A percentile compares a stretch with the other conserved stretches of the same genome.
Evolutionary conservation across 108 stramenopile species (phyloP).

Genomic region (Nitzschia sp.): DNA sequence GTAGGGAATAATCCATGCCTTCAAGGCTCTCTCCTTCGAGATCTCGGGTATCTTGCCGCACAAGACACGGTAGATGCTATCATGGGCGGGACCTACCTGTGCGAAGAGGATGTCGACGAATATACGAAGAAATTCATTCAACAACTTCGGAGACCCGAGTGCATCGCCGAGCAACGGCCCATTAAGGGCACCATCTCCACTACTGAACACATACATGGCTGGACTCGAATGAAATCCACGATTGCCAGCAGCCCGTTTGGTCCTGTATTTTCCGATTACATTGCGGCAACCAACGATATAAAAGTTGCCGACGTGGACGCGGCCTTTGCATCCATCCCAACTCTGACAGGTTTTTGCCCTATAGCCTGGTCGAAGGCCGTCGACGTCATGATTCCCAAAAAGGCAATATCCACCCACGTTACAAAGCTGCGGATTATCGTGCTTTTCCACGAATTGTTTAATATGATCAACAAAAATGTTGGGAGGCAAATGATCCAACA

Average conservation of each 20-base stretch:
- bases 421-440: constrained; percentile 1
- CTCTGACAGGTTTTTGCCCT: neutral
- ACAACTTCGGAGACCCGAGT: neutral
- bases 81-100: neutral
- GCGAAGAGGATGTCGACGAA: neutral
- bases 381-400: constrained; percentile 8
- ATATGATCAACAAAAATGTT: constrained; percentile 13
- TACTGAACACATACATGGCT: neutral
- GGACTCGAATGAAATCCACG: neutral
- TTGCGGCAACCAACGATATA: neutral
- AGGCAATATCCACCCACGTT: neutral
- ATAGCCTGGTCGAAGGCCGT: constrained; percentile 1
- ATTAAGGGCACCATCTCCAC: neutral
- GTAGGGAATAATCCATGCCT: neutral
- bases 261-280: constrained; percentile 11
- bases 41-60: neutral
- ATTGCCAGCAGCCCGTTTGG: neutral
- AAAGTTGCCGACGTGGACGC: neutral
- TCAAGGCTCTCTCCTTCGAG: neutral
- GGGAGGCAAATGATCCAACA: neutral
- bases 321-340: neutral
- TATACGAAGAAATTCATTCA: neutral
- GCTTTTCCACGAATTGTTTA: constrained; percentile 16
- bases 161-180: neutral
- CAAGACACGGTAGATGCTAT: neutral